Conservation (phyloP, 441 rosid species). For the Eutrema salsugineum region DNA sequence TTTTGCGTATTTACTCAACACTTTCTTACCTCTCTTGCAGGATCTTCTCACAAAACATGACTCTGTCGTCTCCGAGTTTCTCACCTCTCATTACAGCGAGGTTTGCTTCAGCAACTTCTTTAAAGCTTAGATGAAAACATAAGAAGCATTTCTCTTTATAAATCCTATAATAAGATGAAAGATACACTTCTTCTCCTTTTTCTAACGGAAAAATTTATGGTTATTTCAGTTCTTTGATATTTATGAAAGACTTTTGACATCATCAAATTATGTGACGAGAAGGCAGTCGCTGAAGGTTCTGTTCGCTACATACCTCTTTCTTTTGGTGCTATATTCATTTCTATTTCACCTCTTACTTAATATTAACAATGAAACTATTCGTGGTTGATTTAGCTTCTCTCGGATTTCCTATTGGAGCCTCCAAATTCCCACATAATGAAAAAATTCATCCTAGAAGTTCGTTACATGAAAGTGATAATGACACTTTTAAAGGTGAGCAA, state of each 20-base stretch:
- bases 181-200: slow-evolving; percentile 13
- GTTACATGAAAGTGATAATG: slow-evolving; percentile 87
- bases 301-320: slow-evolving; percentile 20
- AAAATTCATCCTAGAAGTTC: slow-evolving; percentile 87
- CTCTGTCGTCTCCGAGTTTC: slow-evolving; percentile 72
- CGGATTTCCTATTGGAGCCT: slow-evolving; percentile 89
- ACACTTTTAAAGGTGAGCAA: slow-evolving; percentile 66
- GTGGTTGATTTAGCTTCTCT: slow-evolving; percentile 68
- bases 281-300: slow-evolving; percentile 94
- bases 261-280: slow-evolving; percentile 93
- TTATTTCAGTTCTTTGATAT: slow-evolving; percentile 78
- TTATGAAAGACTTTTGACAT: slow-evolving; percentile 76
- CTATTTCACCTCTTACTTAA: neutral
- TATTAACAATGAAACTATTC: slow-evolving; percentile 23
- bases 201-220: slow-evolving; percentile 24
- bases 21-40: slow-evolving; percentile 37
- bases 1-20: neutral
- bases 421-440: slow-evolving; percentile 85
- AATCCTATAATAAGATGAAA: neutral
- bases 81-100: slow-evolving; percentile 81
- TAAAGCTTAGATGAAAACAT: neutral
- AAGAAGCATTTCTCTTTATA: neutral
- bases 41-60: slow-evolving; percentile 90
- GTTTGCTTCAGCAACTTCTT: slow-evolving; percentile 37
- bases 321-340: neutral